Conservation (phyloP, 305 asterid genomes). For the Fraxinus greggii region DNA sequence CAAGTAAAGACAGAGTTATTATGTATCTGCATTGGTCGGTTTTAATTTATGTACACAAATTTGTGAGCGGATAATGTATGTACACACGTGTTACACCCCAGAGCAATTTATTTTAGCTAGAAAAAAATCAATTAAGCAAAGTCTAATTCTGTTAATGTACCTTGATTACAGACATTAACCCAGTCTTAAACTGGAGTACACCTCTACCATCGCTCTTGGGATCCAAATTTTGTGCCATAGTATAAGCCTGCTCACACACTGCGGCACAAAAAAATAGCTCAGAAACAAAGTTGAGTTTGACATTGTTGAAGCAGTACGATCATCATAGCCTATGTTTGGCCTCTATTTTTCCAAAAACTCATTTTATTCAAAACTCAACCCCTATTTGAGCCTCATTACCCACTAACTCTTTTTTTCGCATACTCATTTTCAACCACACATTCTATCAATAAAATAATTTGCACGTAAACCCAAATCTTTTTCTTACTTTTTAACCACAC, state of each 20-base stretch:
- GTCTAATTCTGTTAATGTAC: constrained; percentile 37
- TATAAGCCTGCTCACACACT: constrained; percentile 99
- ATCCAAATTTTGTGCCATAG: constrained; percentile 92
- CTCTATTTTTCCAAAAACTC: neutral
- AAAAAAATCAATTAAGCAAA: constrained; percentile 7
- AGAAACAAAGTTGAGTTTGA: constrained; percentile 3
- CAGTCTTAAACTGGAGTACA: constrained; percentile 97
- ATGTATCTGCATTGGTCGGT: neutral
- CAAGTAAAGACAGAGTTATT: neutral
- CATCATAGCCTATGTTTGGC: neutral
- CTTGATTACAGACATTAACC: constrained; percentile 96
- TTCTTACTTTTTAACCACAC: neutral
- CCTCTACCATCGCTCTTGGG: constrained; percentile 95
- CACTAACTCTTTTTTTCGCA: neutral
- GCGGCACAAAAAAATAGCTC: constrained; percentile 18
- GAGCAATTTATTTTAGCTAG: neutral
- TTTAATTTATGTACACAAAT: neutral
- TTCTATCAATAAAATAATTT: neutral
- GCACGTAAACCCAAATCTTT: neutral
- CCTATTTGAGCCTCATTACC: neutral
- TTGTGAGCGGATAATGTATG: neutral
- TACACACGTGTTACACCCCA: neutral
- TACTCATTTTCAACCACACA: neutral
- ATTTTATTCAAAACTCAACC: neutral
- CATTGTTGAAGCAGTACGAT: constrained; percentile 1